Evolutionary conservation across 1,139 yeast species (phyloP).

Genomic region (Kodamaea sp.): DNA sequence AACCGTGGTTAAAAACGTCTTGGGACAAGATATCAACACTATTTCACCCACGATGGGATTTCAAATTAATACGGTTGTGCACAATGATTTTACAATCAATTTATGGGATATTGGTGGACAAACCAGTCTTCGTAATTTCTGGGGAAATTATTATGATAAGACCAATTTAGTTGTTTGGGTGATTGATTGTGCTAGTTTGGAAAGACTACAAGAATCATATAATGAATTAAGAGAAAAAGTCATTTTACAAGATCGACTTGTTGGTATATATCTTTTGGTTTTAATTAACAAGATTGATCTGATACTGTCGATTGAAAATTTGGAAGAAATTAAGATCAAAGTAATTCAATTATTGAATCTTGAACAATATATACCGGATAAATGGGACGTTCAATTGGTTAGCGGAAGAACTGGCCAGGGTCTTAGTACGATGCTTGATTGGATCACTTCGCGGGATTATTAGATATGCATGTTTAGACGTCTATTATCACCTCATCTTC

Average conservation of each 20-base stretch:
- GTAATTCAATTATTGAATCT: slow-evolving; percentile 24
- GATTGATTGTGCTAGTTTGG: slow-evolving; percentile 64
- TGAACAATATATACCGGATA: slow-evolving; percentile 23
- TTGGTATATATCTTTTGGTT: slow-evolving; percentile 60
- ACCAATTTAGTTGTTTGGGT: slow-evolving; percentile 91
- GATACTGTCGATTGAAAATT: slow-evolving; percentile 15
- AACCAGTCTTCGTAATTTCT: slow-evolving; percentile 68
- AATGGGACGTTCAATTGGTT: slow-evolving; percentile 40
- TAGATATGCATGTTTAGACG: slow-evolving; percentile 1
- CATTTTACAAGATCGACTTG: slow-evolving; percentile 61
- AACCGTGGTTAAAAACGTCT: slow-evolving; percentile 64
- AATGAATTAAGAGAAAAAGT: slow-evolving; percentile 58
- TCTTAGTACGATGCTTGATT: slow-evolving; percentile 42
- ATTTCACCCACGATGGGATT: slow-evolving; percentile 54
- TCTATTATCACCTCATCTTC: too few species aligned
- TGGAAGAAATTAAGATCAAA: slow-evolving; percentile 17
- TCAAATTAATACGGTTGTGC: slow-evolving; percentile 43
- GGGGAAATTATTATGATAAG: slow-evolving; percentile 88
- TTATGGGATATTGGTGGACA: slow-evolving; percentile 94
- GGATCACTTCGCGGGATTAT: slow-evolving; percentile 32
- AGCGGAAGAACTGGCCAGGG: slow-evolving; percentile 61
- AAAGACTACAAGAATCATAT: slow-evolving; percentile 62
- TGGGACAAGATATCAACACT: slow-evolving; percentile 42
- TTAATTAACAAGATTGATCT: slow-evolving; percentile 59
- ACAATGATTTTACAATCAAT: slow-evolving; percentile 34